Evolutionary conservation across 768 basidiomycete genomes (phyloP), one percentile per base, ranked within the genome.

Genomic region (Lactifluus pinguis): DNA sequence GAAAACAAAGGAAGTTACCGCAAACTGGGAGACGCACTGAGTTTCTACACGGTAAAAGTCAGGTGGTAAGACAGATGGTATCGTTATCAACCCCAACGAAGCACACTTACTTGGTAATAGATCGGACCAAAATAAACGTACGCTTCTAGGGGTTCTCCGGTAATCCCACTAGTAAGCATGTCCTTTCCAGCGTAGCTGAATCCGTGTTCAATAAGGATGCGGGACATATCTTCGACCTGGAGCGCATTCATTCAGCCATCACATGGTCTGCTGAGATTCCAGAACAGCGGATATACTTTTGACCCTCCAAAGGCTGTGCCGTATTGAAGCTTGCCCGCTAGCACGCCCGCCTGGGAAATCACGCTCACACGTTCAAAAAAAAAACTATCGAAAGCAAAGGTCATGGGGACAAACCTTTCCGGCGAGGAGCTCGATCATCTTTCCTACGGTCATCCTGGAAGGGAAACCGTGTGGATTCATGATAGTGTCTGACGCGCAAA

Each of bases 401-500:
- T 30, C 38, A 59, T 51, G 3, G 49, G 47, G 11, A 59, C 67
- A 52, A 59, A 89, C 91, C 82, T 99, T 99, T 53, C 97, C 95
- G 13, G 94, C 90, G 36, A 99, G 76, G 21, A 98, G 78, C 73
- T 99, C 97, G 55, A 99, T 97, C 97, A 99, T 99, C 78, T 99
- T 99, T 52, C 97, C 97, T 32, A 99, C 97, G 29, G 97, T 99
- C 94, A 95, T 98, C 57, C 95, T 90, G 59, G 92, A 95, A 5
- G 97, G 97, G 80, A 99, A 98, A 69, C 97, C 97, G 74, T 99
- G 97, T 3, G 97, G 97, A 72, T 99, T 99, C 95, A 99, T 98
- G 76, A 99, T 97, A 17, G 95, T 92, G 74, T 99, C 95, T 88
- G 74, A 36, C 49, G 42, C n/a, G 54, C 34, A 58, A 34, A 47